A percentile compares a stretch with the other conserved stretches of the same genome.
Evolutionary conservation across 495 filamentous ascomycete species (phyloP).

Genomic region (Copromyces sp.): DNA sequence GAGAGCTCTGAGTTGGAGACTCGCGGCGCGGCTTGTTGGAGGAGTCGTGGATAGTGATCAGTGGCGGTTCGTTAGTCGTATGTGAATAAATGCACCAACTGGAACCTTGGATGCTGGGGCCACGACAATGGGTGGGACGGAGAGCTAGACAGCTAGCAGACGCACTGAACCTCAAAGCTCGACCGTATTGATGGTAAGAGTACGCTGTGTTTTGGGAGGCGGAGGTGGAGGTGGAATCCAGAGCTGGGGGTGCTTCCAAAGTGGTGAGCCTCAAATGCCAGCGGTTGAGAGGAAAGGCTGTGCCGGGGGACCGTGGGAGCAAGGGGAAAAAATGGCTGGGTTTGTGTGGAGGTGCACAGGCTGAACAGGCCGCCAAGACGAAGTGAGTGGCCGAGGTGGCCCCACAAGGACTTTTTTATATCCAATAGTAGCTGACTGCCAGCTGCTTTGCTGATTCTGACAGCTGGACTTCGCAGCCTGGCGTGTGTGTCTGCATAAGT

Average conservation of each 20-base stretch:
- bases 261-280: not conserved
- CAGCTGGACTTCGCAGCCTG: not conserved
- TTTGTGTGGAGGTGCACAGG: not conserved
- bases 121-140: not conserved
- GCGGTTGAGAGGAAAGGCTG: not conserved
- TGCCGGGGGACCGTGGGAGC: not conserved
- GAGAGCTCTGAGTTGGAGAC: conserved; percentile 24
- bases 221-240: not conserved
- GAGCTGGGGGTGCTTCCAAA: not conserved
- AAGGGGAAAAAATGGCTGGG: not conserved
- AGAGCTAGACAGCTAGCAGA: not conserved
- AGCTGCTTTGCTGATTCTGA: not conserved
- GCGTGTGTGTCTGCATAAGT: not conserved
- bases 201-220: not conserved
- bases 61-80: not conserved
- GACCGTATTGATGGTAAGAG: not conserved
- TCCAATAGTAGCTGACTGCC: not conserved
- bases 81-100: not conserved
- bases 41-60: not conserved
- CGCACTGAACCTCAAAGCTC: not conserved
- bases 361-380: not conserved
- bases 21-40: not conserved
- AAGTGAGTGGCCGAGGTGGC: not conserved
- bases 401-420: not conserved
- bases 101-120: not conserved